Conservation (phyloP, 176 grass and related monocot species). For the Leersia perrieri region DNA sequence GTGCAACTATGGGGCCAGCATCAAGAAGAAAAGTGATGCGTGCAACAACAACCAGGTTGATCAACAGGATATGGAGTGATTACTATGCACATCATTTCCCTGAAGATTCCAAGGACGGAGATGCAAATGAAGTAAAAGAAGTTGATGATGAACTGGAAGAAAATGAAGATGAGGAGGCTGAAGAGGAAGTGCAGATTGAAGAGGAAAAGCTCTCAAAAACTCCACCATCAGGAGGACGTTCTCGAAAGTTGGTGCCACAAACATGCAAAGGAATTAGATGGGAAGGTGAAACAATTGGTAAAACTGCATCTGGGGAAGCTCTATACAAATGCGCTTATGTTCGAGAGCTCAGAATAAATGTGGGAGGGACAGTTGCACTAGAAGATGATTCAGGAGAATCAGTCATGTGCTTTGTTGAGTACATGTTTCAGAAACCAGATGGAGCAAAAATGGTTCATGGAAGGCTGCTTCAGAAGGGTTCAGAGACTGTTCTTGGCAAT, state of each 20-base stretch:
- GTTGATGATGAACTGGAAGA: constrained; percentile 78
- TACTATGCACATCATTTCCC: constrained; percentile 91
- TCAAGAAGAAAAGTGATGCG: constrained; percentile 85
- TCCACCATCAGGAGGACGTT: constrained; percentile 36
- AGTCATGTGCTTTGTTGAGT: constrained; percentile 78
- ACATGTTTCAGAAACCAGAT: constrained; percentile 79
- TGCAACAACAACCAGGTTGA: constrained; percentile 80
- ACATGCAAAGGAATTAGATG: constrained; percentile 61
- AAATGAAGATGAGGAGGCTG: constrained; percentile 65
- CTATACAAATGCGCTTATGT: constrained; percentile 56
- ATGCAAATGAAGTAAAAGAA: constrained; percentile 62
- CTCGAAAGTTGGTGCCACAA: constrained; percentile 51
- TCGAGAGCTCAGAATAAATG: constrained; percentile 50
- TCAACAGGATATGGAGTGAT: constrained; percentile 84
- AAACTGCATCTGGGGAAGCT: constrained; percentile 61
- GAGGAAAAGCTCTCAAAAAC: constrained; percentile 38
- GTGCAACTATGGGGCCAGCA: constrained; percentile 65
- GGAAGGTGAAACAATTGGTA: constrained; percentile 53
- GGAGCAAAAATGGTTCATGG: constrained; percentile 84
- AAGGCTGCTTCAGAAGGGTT: constrained; percentile 69
- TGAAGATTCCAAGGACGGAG: constrained; percentile 61
- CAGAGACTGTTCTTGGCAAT: constrained; percentile 88
- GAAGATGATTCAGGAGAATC: constrained; percentile 74
- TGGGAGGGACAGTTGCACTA: constrained; percentile 50
- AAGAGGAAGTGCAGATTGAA: constrained; percentile 51